phyloP scores from a whole-genome alignment of 129 eudicot species.

The Escallonia herrerae region DNA sequence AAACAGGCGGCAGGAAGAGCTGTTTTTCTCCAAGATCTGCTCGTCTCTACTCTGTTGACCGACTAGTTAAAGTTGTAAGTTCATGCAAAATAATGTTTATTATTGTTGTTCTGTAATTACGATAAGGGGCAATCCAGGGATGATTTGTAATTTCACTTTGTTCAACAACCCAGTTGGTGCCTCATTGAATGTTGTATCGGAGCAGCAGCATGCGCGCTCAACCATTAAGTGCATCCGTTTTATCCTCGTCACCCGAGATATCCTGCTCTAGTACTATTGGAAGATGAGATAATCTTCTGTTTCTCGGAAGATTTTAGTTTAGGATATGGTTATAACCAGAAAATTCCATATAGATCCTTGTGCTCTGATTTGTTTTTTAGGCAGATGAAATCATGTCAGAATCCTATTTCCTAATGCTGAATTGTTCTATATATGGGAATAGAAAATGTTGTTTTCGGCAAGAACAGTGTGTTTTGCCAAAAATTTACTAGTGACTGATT shows the following conservation, averaged over 20 bases:
- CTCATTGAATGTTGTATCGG: constrained; percentile 1
- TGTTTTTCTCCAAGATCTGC: constrained; percentile 78
- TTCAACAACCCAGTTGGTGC: constrained; percentile 1
- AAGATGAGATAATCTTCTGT: background rate
- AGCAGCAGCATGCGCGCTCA: background rate
- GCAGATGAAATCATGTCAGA: too few relatives aligned
- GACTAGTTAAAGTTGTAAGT: constrained; percentile 39
- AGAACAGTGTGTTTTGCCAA: too few relatives aligned
- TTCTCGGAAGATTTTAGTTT: background rate
- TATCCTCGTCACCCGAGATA: constrained; percentile 1
- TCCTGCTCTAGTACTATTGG: background rate
- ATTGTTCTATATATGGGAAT: too few relatives aligned
- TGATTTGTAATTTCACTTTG: background rate
- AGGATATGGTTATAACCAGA: background rate
- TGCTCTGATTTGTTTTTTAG: too few relatives aligned
- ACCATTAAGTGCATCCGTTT: background rate
- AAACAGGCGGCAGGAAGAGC: constrained; percentile 73
- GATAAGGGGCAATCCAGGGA: background rate
- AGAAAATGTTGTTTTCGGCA: too few relatives aligned
- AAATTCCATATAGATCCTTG: too few relatives aligned
- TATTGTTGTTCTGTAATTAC: constrained; percentile 2
- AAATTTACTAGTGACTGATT: too few relatives aligned
- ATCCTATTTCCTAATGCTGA: too few relatives aligned
- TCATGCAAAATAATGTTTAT: constrained; percentile 11
- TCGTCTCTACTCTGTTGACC: constrained; percentile 56